Evolutionary conservation across 768 basidiomycete genomes (phyloP).

Genomic region (Epithele typhae): DNA sequence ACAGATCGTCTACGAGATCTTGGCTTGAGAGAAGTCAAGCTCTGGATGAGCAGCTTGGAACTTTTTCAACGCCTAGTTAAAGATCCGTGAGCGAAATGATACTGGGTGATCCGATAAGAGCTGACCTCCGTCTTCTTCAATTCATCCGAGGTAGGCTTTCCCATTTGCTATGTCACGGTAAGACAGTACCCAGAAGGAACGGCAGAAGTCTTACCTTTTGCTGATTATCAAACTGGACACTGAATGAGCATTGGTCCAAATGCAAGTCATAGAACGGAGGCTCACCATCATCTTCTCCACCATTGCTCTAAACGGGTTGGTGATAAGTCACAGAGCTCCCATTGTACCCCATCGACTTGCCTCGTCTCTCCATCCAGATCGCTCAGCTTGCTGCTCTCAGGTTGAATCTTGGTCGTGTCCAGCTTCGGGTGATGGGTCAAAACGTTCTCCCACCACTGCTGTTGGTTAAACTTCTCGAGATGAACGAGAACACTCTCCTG

Average conservation of each 20-base stretch:
- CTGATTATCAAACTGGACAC: slow-evolving; percentile 77
- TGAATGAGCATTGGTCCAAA: neutral
- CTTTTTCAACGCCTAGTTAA: slow-evolving; percentile 67
- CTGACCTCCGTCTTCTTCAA: slow-evolving; percentile 85
- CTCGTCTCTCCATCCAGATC: slow-evolving; percentile 95
- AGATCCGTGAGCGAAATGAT: neutral
- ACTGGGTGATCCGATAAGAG: neutral
- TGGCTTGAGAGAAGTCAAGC: slow-evolving; percentile 90
- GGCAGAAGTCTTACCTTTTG: slow-evolving; percentile 47
- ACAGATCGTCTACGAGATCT: slow-evolving; percentile 58
- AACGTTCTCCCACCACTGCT: slow-evolving; percentile 98
- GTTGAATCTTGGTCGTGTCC: slow-evolving; percentile 93
- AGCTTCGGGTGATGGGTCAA: slow-evolving; percentile 94
- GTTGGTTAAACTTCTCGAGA: slow-evolving; percentile 81
- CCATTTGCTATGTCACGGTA: slow-evolving; percentile 70
- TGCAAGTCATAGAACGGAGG: slow-evolving; percentile 12
- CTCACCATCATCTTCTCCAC: slow-evolving; percentile 99
- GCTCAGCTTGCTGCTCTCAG: slow-evolving; percentile 91
- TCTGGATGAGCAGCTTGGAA: slow-evolving; percentile 92
- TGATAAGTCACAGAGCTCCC: neutral
- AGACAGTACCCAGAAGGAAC: neutral
- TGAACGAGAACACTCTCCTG: slow-evolving; percentile 67
- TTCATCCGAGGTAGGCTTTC: slow-evolving; percentile 94
- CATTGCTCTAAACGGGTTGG: slow-evolving; percentile 62
- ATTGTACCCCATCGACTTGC: slow-evolving; percentile 31